Evolutionary conservation across 2,329 filamentous ascomycete genomes (phyloP), one percentile per base, ranked within the genome.

Genomic region (Cladosporium colombiae): DNA sequence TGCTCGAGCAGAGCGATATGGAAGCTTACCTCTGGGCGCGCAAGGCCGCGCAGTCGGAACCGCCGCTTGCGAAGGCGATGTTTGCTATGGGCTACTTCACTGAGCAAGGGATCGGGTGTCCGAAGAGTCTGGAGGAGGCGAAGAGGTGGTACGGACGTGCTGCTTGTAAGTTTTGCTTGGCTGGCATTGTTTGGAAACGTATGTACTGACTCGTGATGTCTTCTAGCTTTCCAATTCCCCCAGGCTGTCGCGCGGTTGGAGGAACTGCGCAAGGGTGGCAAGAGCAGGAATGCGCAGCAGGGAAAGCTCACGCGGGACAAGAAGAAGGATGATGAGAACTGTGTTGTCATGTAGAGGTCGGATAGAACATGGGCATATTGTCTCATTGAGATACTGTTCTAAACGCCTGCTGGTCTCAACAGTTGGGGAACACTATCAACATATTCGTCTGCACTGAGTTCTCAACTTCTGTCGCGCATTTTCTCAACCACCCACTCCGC

Each of bases 81-180:
- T 98, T 97, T 79, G 95, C 94, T 0, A 97, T 99, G 91, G 95
- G 95, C 0, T 97, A 98, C 79, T 97, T 96, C 75, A 96, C 92
- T 0, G 95, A 99, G 79, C 89, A 95, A 58, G 95, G 95, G 14
- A 98, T 99, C 72, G 95, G 95, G 33, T 89, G 92, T 69, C 84
- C 89, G 18, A 88, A 91, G 10, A 96, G 94, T 76, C 74, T 97
- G 72, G 95, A 99, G 74, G 95, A 98, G 80, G 95, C 94, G 25
- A 97, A 96, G 84, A 87, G 93, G 72, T 99, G 95, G 95, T 99
- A 99, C 80, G 97, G 93, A 86, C 86, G 94, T 77, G 93, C 95
- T 79, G 95, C 95, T 76, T 91, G 94, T 97, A 84, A 88, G 92
- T 88, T 67, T 18, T 40, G 23, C 40, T 37, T 35, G 14, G 66